Conservation (phyloP, 306 rosid species). For the Cucurbita maxima region DNA sequence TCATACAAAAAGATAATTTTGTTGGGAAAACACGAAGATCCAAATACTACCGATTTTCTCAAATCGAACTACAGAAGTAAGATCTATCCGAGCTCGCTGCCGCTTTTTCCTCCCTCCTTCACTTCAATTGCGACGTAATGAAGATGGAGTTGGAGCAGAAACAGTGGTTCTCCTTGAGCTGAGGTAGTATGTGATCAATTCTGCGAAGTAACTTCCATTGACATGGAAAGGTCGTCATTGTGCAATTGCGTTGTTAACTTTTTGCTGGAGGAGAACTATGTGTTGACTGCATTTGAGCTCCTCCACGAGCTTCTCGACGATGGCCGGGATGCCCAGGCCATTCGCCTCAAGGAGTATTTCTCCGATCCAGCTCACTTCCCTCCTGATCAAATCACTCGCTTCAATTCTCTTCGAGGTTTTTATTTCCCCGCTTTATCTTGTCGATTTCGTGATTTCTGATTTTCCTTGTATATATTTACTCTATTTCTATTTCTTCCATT, state of each 20-base stretch:
- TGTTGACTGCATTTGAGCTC: constrained; percentile 88
- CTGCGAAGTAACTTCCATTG: constrained; percentile 22
- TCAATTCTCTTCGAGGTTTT: constrained; percentile 67
- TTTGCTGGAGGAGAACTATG: constrained; percentile 79
- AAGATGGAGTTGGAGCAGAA: constrained; percentile 15
- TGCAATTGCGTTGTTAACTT: constrained; percentile 98
- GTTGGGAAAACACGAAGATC: not conserved
- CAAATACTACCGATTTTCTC: not conserved
- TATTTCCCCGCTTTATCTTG: not conserved
- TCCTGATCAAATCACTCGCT: constrained; percentile 75
- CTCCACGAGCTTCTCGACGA: constrained; percentile 98
- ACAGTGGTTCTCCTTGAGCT: not conserved
- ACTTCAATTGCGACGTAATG: constrained; percentile 27
- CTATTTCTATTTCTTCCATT: not conserved
- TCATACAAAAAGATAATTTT: not conserved
- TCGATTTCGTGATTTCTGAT: not conserved
- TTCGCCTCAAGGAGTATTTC: constrained; percentile 77
- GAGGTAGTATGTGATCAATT: not conserved
- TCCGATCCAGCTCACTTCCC: constrained; percentile 71
- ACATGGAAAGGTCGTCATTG: constrained; percentile 86
- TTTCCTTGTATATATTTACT: not conserved
- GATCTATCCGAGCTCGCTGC: constrained; percentile 3
- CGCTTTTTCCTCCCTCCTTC: constrained; percentile 7
- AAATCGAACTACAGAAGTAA: not conserved
- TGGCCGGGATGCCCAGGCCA: constrained; percentile 74